Evolutionary conservation across 768 basidiomycete genomes (phyloP).

Genomic region (Lentinula edodes): DNA sequence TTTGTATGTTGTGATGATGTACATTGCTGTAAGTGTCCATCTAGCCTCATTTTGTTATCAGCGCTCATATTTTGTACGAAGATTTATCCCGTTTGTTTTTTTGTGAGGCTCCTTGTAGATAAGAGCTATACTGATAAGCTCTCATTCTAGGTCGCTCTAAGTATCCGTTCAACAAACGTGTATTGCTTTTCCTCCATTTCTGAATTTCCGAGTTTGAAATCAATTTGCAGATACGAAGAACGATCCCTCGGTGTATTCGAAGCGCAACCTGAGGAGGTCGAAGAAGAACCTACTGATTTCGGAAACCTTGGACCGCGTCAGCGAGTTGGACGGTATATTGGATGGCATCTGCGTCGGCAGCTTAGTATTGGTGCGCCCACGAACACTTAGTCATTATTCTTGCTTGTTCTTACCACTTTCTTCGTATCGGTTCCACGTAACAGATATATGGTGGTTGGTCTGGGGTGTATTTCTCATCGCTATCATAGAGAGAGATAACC

Average conservation of each 20-base stretch:
- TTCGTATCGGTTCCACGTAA: not conserved
- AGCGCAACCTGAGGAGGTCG: constrained; percentile 41
- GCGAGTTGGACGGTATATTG: constrained; percentile 35
- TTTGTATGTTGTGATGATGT: constrained; percentile 78
- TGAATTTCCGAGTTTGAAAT: not conserved
- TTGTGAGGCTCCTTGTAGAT: not conserved
- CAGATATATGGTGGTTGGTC: constrained; percentile 81
- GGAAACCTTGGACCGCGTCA: constrained; percentile 31
- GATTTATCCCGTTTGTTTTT: constrained; percentile 36
- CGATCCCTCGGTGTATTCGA: constrained; percentile 65
- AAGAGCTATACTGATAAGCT: not conserved
- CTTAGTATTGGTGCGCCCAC: constrained; percentile 42
- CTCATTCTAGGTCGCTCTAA: constrained; percentile 41
- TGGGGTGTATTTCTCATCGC: constrained; percentile 68
- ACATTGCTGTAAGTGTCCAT: constrained; percentile 41
- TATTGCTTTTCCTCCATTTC: constrained; percentile 21
- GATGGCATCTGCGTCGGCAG: constrained; percentile 63
- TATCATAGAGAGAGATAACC: constrained; percentile 59
- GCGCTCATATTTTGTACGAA: constrained; percentile 8
- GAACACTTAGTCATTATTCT: not conserved
- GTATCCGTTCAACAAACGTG: constrained; percentile 64
- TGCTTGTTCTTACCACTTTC: not conserved
- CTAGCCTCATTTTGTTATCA: constrained; percentile 7
- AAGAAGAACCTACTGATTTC: constrained; percentile 39
- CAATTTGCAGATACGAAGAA: constrained; percentile 53